phyloP scores from a whole-genome alignment of 116 monocot genomes.

The Trichopus zeylanicus region DNA sequence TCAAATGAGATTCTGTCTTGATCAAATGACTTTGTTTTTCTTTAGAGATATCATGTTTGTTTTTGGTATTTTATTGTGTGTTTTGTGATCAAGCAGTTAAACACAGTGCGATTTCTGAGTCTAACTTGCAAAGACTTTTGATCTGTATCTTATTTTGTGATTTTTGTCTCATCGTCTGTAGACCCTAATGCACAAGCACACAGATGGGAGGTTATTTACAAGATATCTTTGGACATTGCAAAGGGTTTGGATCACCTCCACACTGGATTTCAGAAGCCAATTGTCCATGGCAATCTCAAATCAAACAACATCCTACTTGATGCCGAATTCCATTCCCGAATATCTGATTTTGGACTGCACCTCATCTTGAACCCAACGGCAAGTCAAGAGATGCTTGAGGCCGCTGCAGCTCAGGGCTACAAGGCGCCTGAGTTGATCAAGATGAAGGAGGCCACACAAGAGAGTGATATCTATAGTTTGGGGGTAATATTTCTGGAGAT shows the following conservation, averaged over 20 bases:
- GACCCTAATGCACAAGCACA: slow-evolving; percentile 46
- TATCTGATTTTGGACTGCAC: slow-evolving; percentile 81
- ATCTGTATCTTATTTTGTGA: too few relatives aligned
- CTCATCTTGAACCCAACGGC: slow-evolving; percentile 55
- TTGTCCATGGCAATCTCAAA: slow-evolving; percentile 86
- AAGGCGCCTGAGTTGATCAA: slow-evolving; percentile 91
- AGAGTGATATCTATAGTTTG: slow-evolving; percentile 78
- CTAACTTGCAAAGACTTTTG: too few relatives aligned
- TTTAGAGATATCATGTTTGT: too few relatives aligned
- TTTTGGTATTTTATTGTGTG: too few relatives aligned
- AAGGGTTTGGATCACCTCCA: slow-evolving; percentile 83
- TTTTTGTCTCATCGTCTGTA: too few relatives aligned
- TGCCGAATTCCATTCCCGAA: slow-evolving; percentile 36
- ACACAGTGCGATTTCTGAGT: too few relatives aligned
- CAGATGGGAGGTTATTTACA: slow-evolving; percentile 68
- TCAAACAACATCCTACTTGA: slow-evolving; percentile 76
- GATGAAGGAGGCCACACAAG: slow-evolving; percentile 57
- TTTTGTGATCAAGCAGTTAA: too few relatives aligned
- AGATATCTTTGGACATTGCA: slow-evolving; percentile 60
- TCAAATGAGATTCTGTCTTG: too few relatives aligned
- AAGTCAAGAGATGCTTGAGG: slow-evolving; percentile 78
- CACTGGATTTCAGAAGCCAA: slow-evolving; percentile 39
- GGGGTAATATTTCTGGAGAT: slow-evolving; percentile 85
- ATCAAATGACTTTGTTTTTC: too few relatives aligned
- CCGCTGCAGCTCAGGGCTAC: slow-evolving; percentile 57